A percentile compares a stretch with the other conserved stretches of the same genome.
These are phyloP conservation scores for Leishmania mexicana DNA, from an alignment of 208 protist species.

Conservation along the genomic window DNA sequence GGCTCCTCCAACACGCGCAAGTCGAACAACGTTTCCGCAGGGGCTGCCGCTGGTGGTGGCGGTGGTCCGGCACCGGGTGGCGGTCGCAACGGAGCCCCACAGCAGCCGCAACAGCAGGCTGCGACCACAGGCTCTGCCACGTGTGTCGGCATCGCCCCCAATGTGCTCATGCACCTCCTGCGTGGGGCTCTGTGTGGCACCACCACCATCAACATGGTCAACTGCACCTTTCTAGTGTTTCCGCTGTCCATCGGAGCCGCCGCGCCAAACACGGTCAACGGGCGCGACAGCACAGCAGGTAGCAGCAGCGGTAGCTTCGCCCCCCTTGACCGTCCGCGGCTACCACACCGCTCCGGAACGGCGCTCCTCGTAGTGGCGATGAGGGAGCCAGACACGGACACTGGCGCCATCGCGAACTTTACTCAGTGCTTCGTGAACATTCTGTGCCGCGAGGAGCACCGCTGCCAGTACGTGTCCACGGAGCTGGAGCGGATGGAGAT, in stretches of 20 bases:
- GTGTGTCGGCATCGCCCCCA: slow-evolving; percentile 71
- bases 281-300: neutral
- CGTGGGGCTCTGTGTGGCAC: slow-evolving; percentile 52
- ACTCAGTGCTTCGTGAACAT: slow-evolving; percentile 85
- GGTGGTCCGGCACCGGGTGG: neutral
- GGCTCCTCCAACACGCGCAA: slow-evolving; percentile 7
- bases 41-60: slow-evolving; percentile 2
- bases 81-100: slow-evolving; percentile 2
- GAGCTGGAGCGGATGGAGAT: slow-evolving; percentile 60
- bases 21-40: neutral
- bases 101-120: slow-evolving; percentile 17
- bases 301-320: slow-evolving; percentile 6
- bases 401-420: slow-evolving; percentile 65
- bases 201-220: slow-evolving; percentile 76
- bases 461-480: slow-evolving; percentile 52
- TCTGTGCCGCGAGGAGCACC: slow-evolving; percentile 76
- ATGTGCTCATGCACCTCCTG: slow-evolving; percentile 68
- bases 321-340: slow-evolving; percentile 13
- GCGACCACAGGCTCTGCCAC: slow-evolving; percentile 21
- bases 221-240: slow-evolving; percentile 74
- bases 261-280: neutral
- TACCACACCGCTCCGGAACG: slow-evolving; percentile 13
- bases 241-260: slow-evolving; percentile 35
- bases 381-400: slow-evolving; percentile 61
- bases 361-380: slow-evolving; percentile 79